A percentile compares a stretch with the other conserved stretches of the same genome.
Evolutionary conservation across 352 stramenopile genomes (phyloP).

Genomic region (Globisporangium orthogonon): DNA sequence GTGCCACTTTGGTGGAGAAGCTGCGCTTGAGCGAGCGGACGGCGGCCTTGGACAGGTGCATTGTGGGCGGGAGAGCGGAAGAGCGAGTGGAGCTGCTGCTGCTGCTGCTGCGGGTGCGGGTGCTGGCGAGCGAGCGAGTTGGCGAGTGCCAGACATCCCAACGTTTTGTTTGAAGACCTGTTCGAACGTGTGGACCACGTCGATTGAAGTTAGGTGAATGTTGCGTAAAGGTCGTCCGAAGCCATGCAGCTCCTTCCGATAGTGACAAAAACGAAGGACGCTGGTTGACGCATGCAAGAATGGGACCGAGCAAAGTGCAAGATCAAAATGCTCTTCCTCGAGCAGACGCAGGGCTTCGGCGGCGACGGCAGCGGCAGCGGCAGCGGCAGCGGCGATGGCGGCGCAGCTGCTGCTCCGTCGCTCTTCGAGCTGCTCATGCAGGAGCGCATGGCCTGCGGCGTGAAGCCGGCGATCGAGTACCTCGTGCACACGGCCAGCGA

Average conservation of each 20-base stretch:
- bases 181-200: background rate
- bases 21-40: slow-evolving; percentile 28
- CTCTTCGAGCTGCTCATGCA: slow-evolving; percentile 88
- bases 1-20: slow-evolving; percentile 32
- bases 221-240: slow-evolving; percentile 3
- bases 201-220: background rate
- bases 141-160: background rate
- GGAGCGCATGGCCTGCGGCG: slow-evolving; percentile 66
- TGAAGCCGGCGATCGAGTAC: slow-evolving; percentile 78
- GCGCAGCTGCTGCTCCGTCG: slow-evolving; percentile 29
- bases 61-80: background rate
- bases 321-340: slow-evolving; percentile 61
- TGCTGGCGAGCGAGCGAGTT: background rate
- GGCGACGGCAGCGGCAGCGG: background rate
- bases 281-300: slow-evolving; percentile 2
- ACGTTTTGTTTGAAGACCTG: background rate
- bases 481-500: slow-evolving; percentile 65
- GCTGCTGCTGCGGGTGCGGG: background rate
- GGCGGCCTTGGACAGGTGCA: slow-evolving; percentile 20
- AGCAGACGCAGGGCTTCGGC: slow-evolving; percentile 73
- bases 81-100: background rate
- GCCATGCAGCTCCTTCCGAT: background rate
- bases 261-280: background rate
- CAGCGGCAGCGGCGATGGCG: slow-evolving; percentile 4
- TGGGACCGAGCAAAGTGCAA: background rate